phyloP scores from a whole-genome alignment of 805 yeast species.

The Myxozyma geophila region DNA sequence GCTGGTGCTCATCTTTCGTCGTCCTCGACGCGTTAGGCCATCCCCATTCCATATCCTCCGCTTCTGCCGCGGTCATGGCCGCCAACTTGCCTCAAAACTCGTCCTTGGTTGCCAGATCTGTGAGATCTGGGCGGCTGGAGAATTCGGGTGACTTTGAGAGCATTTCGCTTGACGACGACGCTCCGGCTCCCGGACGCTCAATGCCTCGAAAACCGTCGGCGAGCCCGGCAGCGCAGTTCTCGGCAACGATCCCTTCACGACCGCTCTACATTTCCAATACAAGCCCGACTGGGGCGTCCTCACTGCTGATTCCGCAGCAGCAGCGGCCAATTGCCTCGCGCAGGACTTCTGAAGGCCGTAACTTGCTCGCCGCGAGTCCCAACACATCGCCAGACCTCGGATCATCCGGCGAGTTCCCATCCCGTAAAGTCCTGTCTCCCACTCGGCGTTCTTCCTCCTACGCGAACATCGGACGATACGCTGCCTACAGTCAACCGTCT shows the following conservation, averaged over 20 bases:
- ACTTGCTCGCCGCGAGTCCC: not conserved
- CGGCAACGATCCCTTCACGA: not conserved
- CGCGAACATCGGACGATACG: conserved; percentile 9
- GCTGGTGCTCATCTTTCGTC: too few species aligned
- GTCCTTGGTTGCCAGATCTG: not conserved
- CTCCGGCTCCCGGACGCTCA: not conserved
- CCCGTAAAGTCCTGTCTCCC: not conserved
- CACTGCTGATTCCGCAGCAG: not conserved
- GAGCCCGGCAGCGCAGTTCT: not conserved
- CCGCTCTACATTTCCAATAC: not conserved
- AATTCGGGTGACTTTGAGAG: conserved; percentile 23
- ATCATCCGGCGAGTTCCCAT: conserved; percentile 3
- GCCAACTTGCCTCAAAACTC: not conserved
- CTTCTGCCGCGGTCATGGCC: not conserved
- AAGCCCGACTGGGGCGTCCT: not conserved
- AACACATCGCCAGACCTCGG: not conserved
- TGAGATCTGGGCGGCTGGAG: not conserved
- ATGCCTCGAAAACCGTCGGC: not conserved
- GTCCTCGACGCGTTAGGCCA: too few species aligned
- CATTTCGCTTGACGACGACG: conserved; percentile 24
- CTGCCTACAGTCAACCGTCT: conserved; percentile 11
- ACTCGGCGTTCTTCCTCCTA: conserved; percentile 16
- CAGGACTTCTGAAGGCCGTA: not conserved
- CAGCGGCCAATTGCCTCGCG: not conserved
- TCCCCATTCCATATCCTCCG: too few species aligned